phyloP scores from a whole-genome alignment of 352 stramenopile species.

The Phytopythium ostracodes region DNA sequence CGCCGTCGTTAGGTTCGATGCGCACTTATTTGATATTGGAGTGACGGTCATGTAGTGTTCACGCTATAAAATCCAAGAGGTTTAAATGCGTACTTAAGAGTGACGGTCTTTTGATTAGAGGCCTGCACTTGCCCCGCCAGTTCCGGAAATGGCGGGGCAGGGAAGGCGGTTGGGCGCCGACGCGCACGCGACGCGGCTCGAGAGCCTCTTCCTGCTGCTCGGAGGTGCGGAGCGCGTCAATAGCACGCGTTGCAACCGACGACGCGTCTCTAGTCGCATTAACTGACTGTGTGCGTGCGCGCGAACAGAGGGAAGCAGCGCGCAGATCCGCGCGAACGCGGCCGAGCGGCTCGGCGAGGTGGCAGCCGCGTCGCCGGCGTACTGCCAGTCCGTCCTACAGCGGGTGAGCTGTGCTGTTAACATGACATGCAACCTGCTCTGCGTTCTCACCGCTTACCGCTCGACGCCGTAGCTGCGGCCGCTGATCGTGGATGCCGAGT shows the following conservation, averaged over 20 bases:
- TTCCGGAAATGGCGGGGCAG: neutral
- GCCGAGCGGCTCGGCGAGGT: slow-evolving; percentile 68
- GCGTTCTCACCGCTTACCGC: no score
- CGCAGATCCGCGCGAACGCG: slow-evolving; percentile 63
- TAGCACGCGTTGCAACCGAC: no score
- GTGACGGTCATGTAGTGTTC: no score
- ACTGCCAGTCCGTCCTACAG: slow-evolving; percentile 50
- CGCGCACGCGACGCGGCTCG: slow-evolving; percentile 57
- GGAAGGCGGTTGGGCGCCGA: slow-evolving; percentile 8
- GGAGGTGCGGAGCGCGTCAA: slow-evolving; percentile 25
- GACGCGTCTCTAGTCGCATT: no score
- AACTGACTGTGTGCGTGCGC: neutral
- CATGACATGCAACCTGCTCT: no score
- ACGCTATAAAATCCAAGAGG: no score
- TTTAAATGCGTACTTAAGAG: neutral
- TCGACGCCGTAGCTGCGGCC: slow-evolving; percentile 30
- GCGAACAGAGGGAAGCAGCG: slow-evolving; percentile 56
- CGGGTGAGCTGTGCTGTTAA: slow-evolving; percentile 21
- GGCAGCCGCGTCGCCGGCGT: slow-evolving; percentile 36
- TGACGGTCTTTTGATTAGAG: neutral
- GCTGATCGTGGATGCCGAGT: slow-evolving; percentile 47
- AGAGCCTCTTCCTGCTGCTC: slow-evolving; percentile 78
- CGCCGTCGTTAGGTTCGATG: neutral
- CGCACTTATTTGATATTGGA: neutral
- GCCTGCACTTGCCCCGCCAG: neutral